Conservation (phyloP, 2,329 filamentous ascomycete species). For the Penicillium sp. region DNA sequence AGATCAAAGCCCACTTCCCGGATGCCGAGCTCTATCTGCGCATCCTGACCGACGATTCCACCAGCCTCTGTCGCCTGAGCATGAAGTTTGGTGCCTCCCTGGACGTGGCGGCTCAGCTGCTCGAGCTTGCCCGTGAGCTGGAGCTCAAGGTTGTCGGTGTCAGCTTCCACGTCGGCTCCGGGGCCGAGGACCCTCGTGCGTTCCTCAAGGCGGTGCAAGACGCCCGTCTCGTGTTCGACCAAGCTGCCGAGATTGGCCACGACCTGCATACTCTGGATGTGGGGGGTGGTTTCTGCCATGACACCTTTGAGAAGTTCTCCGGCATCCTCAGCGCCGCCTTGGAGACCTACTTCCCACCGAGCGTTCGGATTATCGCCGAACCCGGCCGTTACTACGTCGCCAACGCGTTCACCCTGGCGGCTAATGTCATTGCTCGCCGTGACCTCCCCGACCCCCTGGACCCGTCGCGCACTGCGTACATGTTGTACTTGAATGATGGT, state of each 20-base stretch:
- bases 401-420: slow-evolving; percentile 86
- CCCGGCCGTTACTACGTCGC: slow-evolving; percentile 95
- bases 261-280: slow-evolving; percentile 84
- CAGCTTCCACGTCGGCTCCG: slow-evolving; percentile 96
- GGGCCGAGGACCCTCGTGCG: slow-evolving; percentile 84
- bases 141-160: slow-evolving; percentile 89
- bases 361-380: slow-evolving; percentile 85
- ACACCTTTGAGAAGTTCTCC: slow-evolving; percentile 89
- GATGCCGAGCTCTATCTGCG: slow-evolving; percentile 86
- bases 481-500: slow-evolving; percentile 96
- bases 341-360: slow-evolving; percentile 79
- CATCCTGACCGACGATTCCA: slow-evolving; percentile 93
- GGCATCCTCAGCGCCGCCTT: slow-evolving; percentile 70
- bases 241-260: slow-evolving; percentile 70
- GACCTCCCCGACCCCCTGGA: slow-evolving; percentile 66
- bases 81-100: slow-evolving; percentile 94
- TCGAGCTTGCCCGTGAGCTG: slow-evolving; percentile 72
- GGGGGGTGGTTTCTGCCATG: slow-evolving; percentile 84
- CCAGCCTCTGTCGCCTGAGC: slow-evolving; percentile 87
- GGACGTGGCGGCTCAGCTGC: slow-evolving; percentile 69
- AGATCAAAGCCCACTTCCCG: slow-evolving; percentile 88
- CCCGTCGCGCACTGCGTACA: slow-evolving; percentile 58
- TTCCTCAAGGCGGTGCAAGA: slow-evolving; percentile 89
- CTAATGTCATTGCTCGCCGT: slow-evolving; percentile 91
- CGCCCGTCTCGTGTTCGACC: slow-evolving; percentile 81